Percentiles rank a stretch among this genome's conserved stretches.
Conservation (phyloP, 768 basidiomycete species). For the Dioszegia aurantiaca region DNA sequence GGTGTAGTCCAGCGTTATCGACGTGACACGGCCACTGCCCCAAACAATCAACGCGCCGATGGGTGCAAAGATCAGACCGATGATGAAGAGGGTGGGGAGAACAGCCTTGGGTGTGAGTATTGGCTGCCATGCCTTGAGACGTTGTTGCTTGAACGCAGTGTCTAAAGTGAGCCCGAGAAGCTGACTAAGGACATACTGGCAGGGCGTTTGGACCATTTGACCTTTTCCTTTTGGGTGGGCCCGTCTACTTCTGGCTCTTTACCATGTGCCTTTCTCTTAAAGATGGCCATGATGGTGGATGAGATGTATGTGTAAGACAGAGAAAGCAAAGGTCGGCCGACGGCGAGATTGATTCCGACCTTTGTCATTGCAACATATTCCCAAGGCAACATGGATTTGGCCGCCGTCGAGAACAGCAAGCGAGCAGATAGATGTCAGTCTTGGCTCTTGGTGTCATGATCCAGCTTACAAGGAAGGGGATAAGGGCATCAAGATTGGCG, state of each 20-base stretch:
- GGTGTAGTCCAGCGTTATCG: slow-evolving; percentile 94
- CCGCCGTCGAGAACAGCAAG: slow-evolving; percentile 22
- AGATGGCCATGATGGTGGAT: slow-evolving; percentile 45
- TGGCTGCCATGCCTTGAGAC: slow-evolving; percentile 99
- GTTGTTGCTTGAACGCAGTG: slow-evolving; percentile 98
- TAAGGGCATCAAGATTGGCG: slow-evolving; percentile 57
- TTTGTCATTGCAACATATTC: too few relatives aligned
- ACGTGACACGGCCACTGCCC: slow-evolving; percentile 79
- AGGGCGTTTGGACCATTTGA: slow-evolving; percentile 51
- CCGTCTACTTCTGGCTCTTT: slow-evolving; percentile 36
- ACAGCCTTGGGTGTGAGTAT: slow-evolving; percentile 98
- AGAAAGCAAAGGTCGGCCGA: not conserved
- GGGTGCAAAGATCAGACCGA: slow-evolving; percentile 91
- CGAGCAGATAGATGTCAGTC: slow-evolving; percentile 25
- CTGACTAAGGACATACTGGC: slow-evolving; percentile 45
- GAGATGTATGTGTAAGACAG: not conserved
- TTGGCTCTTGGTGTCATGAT: not conserved
- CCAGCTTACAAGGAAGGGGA: slow-evolving; percentile 30
- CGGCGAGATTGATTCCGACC: too few relatives aligned
- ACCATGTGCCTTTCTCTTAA: slow-evolving; percentile 39
- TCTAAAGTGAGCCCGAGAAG: slow-evolving; percentile 58
- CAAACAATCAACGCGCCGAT: slow-evolving; percentile 93
- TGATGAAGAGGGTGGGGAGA: slow-evolving; percentile 89
- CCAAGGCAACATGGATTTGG: slow-evolving; percentile 21
- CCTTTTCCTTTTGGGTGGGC: slow-evolving; percentile 49